phyloP scores from a whole-genome alignment of 148 eudicot species.

The Persicaria tinctoria region DNA sequence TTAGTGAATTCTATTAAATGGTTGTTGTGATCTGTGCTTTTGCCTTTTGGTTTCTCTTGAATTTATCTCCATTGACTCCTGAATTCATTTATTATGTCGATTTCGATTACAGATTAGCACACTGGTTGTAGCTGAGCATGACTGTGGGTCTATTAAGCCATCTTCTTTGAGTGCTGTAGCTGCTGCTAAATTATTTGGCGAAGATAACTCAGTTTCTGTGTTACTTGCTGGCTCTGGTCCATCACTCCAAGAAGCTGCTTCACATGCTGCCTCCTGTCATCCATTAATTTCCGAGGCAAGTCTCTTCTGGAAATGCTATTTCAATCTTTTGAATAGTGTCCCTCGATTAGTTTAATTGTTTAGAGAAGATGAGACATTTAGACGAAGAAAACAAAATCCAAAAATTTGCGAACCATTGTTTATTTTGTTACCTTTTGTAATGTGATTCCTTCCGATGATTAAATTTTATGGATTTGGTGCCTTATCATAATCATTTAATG shows the following conservation, averaged over 20 bases:
- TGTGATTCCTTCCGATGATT: neutral
- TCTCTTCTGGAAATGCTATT: neutral
- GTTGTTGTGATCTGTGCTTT: neutral
- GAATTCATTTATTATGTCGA: neutral
- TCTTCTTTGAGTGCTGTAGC: constrained; percentile 67
- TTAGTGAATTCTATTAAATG: neutral
- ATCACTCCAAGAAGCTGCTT: constrained; percentile 79
- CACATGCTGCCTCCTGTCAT: constrained; percentile 78
- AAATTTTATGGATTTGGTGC: neutral
- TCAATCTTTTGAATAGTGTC: neutral
- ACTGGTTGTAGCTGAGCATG: constrained; percentile 82
- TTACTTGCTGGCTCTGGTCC: constrained; percentile 89
- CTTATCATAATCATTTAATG: neutral
- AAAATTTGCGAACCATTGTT: neutral
- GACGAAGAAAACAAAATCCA: neutral
- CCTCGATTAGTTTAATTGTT: neutral
- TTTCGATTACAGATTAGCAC: constrained; percentile 57
- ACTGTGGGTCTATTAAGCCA: constrained; percentile 63
- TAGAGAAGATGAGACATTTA: neutral
- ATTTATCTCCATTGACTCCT: constrained; percentile 1
- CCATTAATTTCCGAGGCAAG: constrained; percentile 70
- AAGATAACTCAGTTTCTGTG: constrained; percentile 60
- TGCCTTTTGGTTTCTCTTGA: neutral
- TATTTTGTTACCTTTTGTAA: neutral
- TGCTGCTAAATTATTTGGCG: constrained; percentile 61